A percentile compares a stretch with the other conserved stretches of the same genome.
Evolutionary conservation across 2,329 filamentous ascomycete genomes (phyloP).

Genomic region (Monosporascus cannonballus): DNA sequence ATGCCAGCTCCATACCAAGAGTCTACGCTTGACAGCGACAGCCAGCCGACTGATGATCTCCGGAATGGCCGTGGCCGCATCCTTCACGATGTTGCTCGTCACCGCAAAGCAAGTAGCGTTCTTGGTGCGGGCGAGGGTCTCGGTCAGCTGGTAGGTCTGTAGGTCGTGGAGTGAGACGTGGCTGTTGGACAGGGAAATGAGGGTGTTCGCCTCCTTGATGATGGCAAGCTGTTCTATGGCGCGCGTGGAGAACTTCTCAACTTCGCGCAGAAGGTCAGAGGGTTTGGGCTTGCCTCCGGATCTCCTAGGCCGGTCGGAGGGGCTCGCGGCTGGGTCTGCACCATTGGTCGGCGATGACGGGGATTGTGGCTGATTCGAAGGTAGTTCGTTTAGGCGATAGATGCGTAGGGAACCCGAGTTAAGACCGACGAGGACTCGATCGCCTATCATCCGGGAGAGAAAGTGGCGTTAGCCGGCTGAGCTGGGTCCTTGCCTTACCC

Average conservation of each 20-base stretch:
- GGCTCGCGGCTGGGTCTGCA: background rate
- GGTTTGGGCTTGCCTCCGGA: constrained; percentile 38
- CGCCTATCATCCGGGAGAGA: constrained; percentile 45
- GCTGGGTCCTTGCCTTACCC: too few relatives aligned
- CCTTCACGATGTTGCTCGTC: constrained; percentile 92
- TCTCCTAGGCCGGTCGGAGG: background rate
- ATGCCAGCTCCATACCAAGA: constrained; percentile 92
- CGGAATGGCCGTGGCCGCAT: constrained; percentile 77
- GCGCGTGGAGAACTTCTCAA: constrained; percentile 88
- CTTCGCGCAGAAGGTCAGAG: constrained; percentile 81
- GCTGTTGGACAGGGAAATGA: constrained; percentile 86
- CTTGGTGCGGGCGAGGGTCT: constrained; percentile 74
- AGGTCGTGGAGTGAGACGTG: constrained; percentile 87
- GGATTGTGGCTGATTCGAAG: constrained; percentile 25
- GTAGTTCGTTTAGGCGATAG: constrained; percentile 77
- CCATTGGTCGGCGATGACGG: constrained; percentile 5
- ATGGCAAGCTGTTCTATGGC: constrained; percentile 90
- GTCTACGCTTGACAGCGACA: constrained; percentile 84
- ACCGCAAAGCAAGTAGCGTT: constrained; percentile 88
- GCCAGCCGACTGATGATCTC: constrained; percentile 89
- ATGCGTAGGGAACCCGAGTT: constrained; percentile 84
- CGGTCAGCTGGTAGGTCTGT: constrained; percentile 74
- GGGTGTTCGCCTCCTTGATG: constrained; percentile 88
- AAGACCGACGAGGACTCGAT: constrained; percentile 85
- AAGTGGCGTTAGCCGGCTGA: too few relatives aligned